phyloP scores from a whole-genome alignment of 1,139 yeast species.

The Meyerozyma guilliermondii region DNA sequence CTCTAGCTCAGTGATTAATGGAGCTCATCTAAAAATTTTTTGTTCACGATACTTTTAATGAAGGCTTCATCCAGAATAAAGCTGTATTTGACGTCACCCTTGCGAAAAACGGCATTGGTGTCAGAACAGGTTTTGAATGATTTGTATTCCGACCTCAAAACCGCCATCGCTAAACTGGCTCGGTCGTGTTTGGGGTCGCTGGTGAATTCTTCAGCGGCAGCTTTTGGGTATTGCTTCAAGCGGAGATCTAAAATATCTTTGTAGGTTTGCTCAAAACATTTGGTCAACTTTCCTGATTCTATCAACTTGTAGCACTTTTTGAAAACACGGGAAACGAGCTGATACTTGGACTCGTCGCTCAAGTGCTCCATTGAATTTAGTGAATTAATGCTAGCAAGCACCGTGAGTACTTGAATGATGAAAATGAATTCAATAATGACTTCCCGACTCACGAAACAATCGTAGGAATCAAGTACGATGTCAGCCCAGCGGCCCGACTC shows the following conservation, averaged over 20 bases:
- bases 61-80: slow-evolving; percentile 55
- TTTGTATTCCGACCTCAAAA: slow-evolving; percentile 48
- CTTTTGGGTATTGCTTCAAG: slow-evolving; percentile 37
- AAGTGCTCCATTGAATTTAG: slow-evolving; percentile 26
- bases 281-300: slow-evolving; percentile 38
- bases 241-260: slow-evolving; percentile 27
- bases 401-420: slow-evolving; percentile 47
- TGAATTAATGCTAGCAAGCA: slow-evolving; percentile 31
- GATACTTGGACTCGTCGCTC: slow-evolving; percentile 22
- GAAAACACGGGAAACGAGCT: slow-evolving; percentile 39
- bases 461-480: slow-evolving; percentile 53
- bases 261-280: slow-evolving; percentile 25
- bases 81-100: slow-evolving; percentile 21
- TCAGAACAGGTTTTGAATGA: slow-evolving; percentile 42
- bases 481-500: slow-evolving; percentile 43
- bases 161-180: slow-evolving; percentile 46
- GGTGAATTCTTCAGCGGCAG: slow-evolving; percentile 20
- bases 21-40: slow-evolving; percentile 30
- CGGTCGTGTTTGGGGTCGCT: slow-evolving; percentile 10
- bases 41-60: slow-evolving; percentile 50
- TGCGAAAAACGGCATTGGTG: slow-evolving; percentile 24
- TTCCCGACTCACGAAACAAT: slow-evolving; percentile 54
- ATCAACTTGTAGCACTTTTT: slow-evolving; percentile 44
- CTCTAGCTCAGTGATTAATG: slow-evolving; percentile 1
- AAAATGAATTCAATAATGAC: slow-evolving; percentile 52